These are phyloP conservation scores for Omphalotus olearius DNA, from an alignment of 1,284 basidiomycete species.

Conservation along the genomic window DNA sequence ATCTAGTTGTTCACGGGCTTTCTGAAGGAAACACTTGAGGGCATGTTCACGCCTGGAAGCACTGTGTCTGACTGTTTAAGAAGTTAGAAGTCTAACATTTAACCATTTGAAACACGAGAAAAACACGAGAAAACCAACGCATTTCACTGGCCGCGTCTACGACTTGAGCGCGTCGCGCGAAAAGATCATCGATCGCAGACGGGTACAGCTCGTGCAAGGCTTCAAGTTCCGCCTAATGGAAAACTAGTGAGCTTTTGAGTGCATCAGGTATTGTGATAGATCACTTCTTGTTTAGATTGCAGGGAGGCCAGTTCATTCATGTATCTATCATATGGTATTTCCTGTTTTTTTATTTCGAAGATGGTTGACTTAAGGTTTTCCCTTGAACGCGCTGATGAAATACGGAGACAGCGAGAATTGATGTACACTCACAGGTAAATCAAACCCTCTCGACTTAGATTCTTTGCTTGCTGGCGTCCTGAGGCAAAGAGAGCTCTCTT, in stretches of 20 bases:
- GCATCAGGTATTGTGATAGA: not conserved
- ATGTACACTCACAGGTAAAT: conserved; percentile 17
- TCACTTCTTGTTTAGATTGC: conserved; percentile 16
- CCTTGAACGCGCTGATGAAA: conserved; percentile 8
- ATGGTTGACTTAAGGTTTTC: conserved; percentile 18
- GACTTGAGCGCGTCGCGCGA: conserved; percentile 17
- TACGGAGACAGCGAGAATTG: not conserved
- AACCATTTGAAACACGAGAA: not conserved
- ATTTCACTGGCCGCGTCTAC: conserved; percentile 20
- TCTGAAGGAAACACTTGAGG: conserved; percentile 15
- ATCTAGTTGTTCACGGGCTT: conserved; percentile 20
- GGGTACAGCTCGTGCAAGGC: conserved; percentile 16
- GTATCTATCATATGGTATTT: conserved; percentile 17
- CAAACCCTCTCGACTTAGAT: conserved; percentile 19
- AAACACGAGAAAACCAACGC: conserved; percentile 18
- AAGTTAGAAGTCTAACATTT: not conserved
- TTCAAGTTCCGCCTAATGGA: conserved; percentile 10
- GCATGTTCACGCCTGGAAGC: conserved; percentile 15
- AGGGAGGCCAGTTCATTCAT: conserved; percentile 17
- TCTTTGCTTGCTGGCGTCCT: conserved; percentile 21
- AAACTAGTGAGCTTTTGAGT: not conserved
- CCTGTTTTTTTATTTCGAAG: conserved; percentile 15
- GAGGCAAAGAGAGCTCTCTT: conserved; percentile 23
- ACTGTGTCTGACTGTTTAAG: conserved; percentile 16
- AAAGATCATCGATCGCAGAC: conserved; percentile 18